Conservation (phyloP, 2,329 filamentous ascomycete genomes). For the Davidsoniella neocaledoniae region DNA sequence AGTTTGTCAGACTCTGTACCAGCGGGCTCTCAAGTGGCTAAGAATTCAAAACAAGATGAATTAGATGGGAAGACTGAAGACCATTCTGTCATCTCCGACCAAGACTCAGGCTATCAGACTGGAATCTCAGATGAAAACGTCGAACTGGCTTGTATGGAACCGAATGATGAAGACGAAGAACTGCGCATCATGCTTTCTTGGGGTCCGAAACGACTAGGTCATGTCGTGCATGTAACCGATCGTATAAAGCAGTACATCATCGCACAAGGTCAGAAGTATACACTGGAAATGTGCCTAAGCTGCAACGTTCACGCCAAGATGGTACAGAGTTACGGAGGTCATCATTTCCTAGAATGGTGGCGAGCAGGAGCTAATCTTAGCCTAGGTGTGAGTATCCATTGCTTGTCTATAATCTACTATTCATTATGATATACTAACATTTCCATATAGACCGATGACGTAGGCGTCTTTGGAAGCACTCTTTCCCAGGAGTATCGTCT, state of each 20-base stretch:
- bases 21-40: too few relatives aligned
- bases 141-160: constrained; percentile 17
- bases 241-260: constrained; percentile 38
- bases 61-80: neutral
- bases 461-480: constrained; percentile 62
- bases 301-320: constrained; percentile 68
- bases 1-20: too few relatives aligned
- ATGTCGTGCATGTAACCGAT: constrained; percentile 59
- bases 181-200: constrained; percentile 47
- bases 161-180: constrained; percentile 41
- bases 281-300: constrained; percentile 60
- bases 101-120: too few relatives aligned
- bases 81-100: neutral
- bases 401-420: neutral
- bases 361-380: constrained; percentile 41
- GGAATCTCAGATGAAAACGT: neutral
- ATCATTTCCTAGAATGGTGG: constrained; percentile 66
- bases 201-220: constrained; percentile 52
- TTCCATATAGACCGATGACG: constrained; percentile 53
- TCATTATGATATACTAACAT: neutral
- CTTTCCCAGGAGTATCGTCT: constrained; percentile 64
- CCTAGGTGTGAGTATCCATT: constrained; percentile 42
- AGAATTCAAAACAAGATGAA: neutral
- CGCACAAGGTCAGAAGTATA: constrained; percentile 30
- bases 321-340: constrained; percentile 47